phyloP scores from a whole-genome alignment of 306 rosid genomes.

The Prunus padus region DNA sequence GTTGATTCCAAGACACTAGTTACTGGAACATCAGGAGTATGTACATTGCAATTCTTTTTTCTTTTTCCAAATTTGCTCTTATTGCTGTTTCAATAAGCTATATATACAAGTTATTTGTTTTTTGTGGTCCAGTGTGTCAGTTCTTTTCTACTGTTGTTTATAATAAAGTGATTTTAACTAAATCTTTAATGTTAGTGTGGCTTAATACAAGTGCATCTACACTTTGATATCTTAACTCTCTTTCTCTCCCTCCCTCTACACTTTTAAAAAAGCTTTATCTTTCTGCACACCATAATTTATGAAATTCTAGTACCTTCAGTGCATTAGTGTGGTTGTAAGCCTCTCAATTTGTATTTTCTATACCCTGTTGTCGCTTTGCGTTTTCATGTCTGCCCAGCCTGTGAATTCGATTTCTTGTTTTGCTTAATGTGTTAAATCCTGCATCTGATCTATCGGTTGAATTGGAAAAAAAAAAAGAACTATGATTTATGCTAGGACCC shows the following conservation, averaged over 20 bases:
- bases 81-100: not conserved
- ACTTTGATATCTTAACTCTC: not conserved
- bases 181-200: not conserved
- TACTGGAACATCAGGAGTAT: conserved; percentile 47
- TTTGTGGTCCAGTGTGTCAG: not conserved
- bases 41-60: conserved; percentile 7
- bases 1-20: conserved; percentile 47
- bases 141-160: not conserved
- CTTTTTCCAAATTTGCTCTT: not conserved
- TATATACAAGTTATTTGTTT: not conserved
- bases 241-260: not conserved
- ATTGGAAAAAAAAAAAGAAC: not conserved
- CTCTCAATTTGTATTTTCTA: not conserved
- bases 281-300: not conserved
- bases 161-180: not conserved
- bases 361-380: not conserved
- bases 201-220: not conserved
- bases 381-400: not conserved
- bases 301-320: not conserved
- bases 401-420: not conserved
- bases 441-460: not conserved
- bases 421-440: not conserved
- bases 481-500: not conserved
- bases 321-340: not conserved
- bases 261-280: not conserved